phyloP scores from a whole-genome alignment of 805 yeast genomes.

The Candida sphagnicola region DNA sequence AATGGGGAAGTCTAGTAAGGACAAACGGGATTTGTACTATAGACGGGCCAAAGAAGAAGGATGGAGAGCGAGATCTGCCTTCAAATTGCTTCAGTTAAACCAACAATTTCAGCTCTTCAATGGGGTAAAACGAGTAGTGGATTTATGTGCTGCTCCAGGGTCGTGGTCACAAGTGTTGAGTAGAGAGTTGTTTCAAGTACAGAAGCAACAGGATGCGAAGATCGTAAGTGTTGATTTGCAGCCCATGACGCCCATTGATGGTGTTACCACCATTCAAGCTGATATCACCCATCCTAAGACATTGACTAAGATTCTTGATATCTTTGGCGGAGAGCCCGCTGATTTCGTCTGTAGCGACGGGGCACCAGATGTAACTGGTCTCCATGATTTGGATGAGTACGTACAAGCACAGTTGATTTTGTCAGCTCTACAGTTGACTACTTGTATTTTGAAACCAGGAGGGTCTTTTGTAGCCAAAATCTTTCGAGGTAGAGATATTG shows the following conservation, averaged over 20 bases:
- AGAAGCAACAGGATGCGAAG: constrained; percentile 46
- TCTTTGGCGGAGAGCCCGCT: constrained; percentile 89
- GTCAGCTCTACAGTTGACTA: constrained; percentile 87
- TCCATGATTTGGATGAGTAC: constrained; percentile 95
- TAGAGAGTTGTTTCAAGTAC: constrained; percentile 52
- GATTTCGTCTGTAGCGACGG: constrained; percentile 97
- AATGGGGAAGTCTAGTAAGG: constrained; percentile 95
- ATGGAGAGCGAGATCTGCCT: constrained; percentile 96
- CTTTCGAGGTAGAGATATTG: constrained; percentile 94
- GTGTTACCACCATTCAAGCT: constrained; percentile 88
- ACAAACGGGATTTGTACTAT: constrained; percentile 87
- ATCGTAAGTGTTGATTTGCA: constrained; percentile 95
- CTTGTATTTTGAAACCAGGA: constrained; percentile 82
- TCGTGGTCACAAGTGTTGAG: constrained; percentile 97
- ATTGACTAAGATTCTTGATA: constrained; percentile 63
- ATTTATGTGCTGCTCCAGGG: constrained; percentile 97
- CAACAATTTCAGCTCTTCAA: constrained; percentile 83
- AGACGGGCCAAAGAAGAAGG: constrained; percentile 97
- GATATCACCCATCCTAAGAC: constrained; percentile 97
- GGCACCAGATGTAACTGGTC: constrained; percentile 97
- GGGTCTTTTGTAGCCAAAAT: constrained; percentile 96
- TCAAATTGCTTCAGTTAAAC: constrained; percentile 83
- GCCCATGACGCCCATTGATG: constrained; percentile 95
- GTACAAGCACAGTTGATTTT: constrained; percentile 92
- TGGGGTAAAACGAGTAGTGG: constrained; percentile 81